Conservation (phyloP, 2,329 filamentous ascomycete species). For the Colletotrichum agaves region DNA sequence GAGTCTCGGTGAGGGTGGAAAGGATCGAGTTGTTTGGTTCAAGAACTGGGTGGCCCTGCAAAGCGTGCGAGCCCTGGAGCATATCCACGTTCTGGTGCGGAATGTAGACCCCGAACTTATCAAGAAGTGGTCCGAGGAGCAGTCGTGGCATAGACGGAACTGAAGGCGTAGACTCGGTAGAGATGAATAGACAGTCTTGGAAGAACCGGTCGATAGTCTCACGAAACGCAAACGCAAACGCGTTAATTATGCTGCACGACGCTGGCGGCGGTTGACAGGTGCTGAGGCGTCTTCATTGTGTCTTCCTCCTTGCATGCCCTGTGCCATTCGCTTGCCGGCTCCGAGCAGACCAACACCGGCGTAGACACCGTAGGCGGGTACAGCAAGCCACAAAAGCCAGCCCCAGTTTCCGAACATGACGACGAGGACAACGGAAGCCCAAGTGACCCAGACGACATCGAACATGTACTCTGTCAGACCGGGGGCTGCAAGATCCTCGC, state of each 20-base stretch:
- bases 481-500: conserved; percentile 87
- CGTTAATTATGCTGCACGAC: conserved; percentile 59
- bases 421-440: conserved; percentile 78
- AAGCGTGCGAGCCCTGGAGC: conserved; percentile 87
- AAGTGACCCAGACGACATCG: conserved; percentile 95
- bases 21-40: conserved; percentile 79
- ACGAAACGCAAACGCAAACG: background rate
- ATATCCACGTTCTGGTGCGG: conserved; percentile 82
- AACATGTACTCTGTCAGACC: conserved; percentile 99
- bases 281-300: conserved; percentile 45
- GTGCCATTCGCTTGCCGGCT: conserved; percentile 64
- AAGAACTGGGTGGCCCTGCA: conserved; percentile 94
- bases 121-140: conserved; percentile 63
- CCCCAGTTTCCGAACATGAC: conserved; percentile 83
- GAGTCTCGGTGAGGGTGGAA: conserved; percentile 61
- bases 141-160: conserved; percentile 49
- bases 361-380: conserved; percentile 66
- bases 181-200: conserved; percentile 8
- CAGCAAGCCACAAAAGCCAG: conserved; percentile 65
- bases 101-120: conserved; percentile 63
- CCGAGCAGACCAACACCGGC: conserved; percentile 65
- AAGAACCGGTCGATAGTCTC: background rate
- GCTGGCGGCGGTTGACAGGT: conserved; percentile 63
- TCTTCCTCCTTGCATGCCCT: conserved; percentile 51
- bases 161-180: conserved; percentile 15